Percentiles rank a stretch among this genome's conserved stretches.
Evolutionary conservation across 257 asterid genomes (phyloP).

Genomic region (Cynanchum wilfordii): DNA sequence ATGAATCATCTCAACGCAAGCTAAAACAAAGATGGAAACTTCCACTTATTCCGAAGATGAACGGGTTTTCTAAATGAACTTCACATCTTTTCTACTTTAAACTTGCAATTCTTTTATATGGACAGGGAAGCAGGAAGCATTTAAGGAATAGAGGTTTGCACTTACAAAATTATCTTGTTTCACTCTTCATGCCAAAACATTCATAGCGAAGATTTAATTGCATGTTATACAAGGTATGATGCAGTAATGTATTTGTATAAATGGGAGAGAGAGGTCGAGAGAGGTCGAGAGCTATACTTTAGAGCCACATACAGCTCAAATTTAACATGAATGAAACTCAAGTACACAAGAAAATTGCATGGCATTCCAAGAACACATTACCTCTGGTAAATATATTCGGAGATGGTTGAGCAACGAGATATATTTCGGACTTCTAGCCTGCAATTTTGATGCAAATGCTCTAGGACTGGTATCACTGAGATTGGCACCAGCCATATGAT

Average conservation of each 20-base stretch:
- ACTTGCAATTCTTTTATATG: neutral
- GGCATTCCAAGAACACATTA: slow-evolving; percentile 26
- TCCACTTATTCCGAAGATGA: neutral
- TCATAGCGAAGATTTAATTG: neutral
- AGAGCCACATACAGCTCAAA: neutral
- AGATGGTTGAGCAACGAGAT: slow-evolving; percentile 94
- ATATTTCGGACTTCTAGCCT: slow-evolving; percentile 91
- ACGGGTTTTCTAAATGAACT: neutral
- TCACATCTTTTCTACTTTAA: neutral
- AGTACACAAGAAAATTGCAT: neutral
- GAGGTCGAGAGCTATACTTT: neutral
- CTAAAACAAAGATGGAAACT: neutral
- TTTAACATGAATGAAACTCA: neutral
- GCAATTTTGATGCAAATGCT: slow-evolving; percentile 79
- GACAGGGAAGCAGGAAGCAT: neutral
- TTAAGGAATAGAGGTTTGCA: neutral
- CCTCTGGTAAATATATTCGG: slow-evolving; percentile 98
- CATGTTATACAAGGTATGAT: slow-evolving; percentile 6
- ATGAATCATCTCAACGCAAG: neutral
- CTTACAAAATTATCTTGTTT: neutral
- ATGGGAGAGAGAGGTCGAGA: neutral
- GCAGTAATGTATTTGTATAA: neutral
- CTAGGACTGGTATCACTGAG: slow-evolving; percentile 77
- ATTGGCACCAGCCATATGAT: slow-evolving; percentile 74
- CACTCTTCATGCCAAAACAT: neutral